Conservation (phyloP, 305 asterid genomes). For the Fraxinus paxiana region DNA sequence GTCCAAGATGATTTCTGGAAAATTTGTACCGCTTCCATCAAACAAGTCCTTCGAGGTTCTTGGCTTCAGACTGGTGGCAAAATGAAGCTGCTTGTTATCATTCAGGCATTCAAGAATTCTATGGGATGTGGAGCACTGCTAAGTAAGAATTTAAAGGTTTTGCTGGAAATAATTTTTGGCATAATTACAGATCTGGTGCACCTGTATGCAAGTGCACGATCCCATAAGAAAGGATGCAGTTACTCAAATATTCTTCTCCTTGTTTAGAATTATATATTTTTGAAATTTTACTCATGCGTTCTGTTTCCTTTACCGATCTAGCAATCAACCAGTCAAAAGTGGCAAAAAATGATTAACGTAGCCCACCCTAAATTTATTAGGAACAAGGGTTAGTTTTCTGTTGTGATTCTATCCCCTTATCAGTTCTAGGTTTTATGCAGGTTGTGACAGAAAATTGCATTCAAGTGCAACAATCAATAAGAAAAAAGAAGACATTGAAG, state of each 20-base stretch:
- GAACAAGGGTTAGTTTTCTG: neutral
- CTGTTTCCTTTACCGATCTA: neutral
- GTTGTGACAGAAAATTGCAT: slow-evolving; percentile 31
- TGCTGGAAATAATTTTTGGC: neutral
- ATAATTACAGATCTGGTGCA: neutral
- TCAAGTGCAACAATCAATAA: slow-evolving; percentile 42
- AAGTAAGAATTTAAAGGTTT: slow-evolving; percentile 10
- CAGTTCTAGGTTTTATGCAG: slow-evolving; percentile 6
- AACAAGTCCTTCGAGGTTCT: neutral
- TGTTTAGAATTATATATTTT: neutral
- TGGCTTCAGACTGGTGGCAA: neutral
- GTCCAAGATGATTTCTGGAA: neutral
- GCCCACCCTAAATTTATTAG: neutral
- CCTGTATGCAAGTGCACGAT: neutral
- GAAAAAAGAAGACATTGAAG: slow-evolving; percentile 32
- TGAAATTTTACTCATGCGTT: neutral
- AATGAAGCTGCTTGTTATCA: neutral
- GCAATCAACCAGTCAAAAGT: neutral
- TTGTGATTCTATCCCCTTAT: neutral
- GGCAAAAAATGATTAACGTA: neutral
- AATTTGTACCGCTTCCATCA: neutral
- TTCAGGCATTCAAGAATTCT: neutral
- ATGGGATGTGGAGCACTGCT: slow-evolving; percentile 22
- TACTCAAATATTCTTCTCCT: neutral
- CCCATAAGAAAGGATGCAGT: neutral